These are phyloP conservation scores for thale cress (Arabidopsis thaliana) DNA, from an alignment of 345 rosid genomes.

Conservation along the genomic window TAIR10.1 NC_003071.7:16783501-16784000, in stretches of 20 bases:
- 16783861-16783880: constrained; percentile 83
- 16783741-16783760: constrained; percentile 98
- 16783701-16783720: constrained; percentile 54
- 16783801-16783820: constrained; percentile 10
- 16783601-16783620: constrained; percentile 83
- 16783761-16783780: constrained; percentile 49
- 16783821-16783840: constrained; percentile 8
- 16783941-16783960: constrained; percentile 76
- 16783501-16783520: constrained; percentile 18
- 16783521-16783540: constrained; percentile 15
- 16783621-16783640: constrained; percentile 91
- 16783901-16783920: constrained; percentile 52
- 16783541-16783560: constrained; percentile 28
- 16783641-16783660: constrained; percentile 79
- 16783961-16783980: constrained; percentile 77
- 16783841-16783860: constrained; percentile 74
- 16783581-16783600: constrained; percentile 80
- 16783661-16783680: constrained; percentile 82
- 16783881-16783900: constrained; percentile 52
- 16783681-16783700: constrained; percentile 83
- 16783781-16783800: neutral
- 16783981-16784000: constrained; percentile 65
- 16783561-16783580: constrained; percentile 26
- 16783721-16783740: constrained; percentile 87
- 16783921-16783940: constrained; percentile 82